Base-by-base conservation (phyloP, 345 rosid species). In the Anastatica hierochuntica region DNA sequence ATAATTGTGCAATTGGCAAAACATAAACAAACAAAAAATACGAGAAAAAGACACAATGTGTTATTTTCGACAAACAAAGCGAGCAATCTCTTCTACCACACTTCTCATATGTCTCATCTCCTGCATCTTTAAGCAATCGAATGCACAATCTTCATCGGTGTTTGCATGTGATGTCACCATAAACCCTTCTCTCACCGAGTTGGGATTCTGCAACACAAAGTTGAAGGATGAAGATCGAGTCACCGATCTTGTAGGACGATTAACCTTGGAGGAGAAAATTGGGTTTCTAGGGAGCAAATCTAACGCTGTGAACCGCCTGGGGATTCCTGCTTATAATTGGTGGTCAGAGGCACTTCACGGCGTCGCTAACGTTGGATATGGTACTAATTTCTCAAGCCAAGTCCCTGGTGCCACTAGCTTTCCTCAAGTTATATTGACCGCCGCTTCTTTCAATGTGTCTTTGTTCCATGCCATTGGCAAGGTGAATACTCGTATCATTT, bases 341-440 rank as follows among this genome's bases (percentile, higher is more conserved):
- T 90, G 95, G 97, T 83, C 88, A 2, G 97, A 90, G 62, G 83
- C 90, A 24, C 94, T 89, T 53, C 97, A 89, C 18, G 97, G 97
- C 33, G 58, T 89, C 44, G 81, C 95, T 64, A 2, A 43, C 48
- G 63, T 77, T 54, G 95, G 97, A 31, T 63, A 49, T 38, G 90
- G 94, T 6, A 72, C 69, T 52, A 17, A 58, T 48, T 89, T 89
- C 69, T 17, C 29, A 79, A 79, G 19, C 40, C n/a, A 40, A 10
- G 48, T 89, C 53, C 70, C 69, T 53, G 56, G 90, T 2, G 90
- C 86, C 38, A 89, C 97, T 0, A 71, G 74, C 67, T 89, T 89
- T 65, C 97, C 97, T 33, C 97, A 89, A 72, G 88, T 83, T 42
- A 72, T 89, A 42, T 56, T 81, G 50, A 71, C 72, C 8, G 81